A percentile compares a stretch with the other conserved stretches of the same genome.
Evolutionary conservation across 495 filamentous ascomycete genomes (phyloP).

Genomic region (Rhypophila decipiens): DNA sequence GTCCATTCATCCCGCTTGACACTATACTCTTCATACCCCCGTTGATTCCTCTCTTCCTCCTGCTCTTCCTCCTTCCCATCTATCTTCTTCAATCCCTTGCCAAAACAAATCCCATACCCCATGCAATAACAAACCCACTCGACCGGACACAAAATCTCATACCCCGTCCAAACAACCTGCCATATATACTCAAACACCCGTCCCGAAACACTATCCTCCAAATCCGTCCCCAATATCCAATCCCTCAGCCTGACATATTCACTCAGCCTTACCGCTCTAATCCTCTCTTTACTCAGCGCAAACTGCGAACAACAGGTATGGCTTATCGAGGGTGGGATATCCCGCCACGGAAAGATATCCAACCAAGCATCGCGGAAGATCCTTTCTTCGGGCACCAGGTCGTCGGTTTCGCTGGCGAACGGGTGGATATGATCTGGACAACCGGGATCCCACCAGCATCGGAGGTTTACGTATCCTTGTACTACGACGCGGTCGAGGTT

Average conservation of each 20-base stretch:
- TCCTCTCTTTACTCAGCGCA: slow-evolving; percentile 47
- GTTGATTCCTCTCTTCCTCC: no score
- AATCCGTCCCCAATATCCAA: slow-evolving; percentile 53
- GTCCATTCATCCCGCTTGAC: slow-evolving; percentile 33
- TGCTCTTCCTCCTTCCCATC: no score
- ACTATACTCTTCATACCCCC: slow-evolving; percentile 45
- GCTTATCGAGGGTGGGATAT: slow-evolving; percentile 36
- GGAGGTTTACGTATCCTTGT: slow-evolving; percentile 49
- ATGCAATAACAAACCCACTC: slow-evolving; percentile 72
- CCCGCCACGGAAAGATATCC: slow-evolving; percentile 45
- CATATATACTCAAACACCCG: slow-evolving; percentile 61
- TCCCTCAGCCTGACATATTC: slow-evolving; percentile 49
- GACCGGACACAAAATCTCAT: slow-evolving; percentile 53
- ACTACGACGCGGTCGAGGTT: slow-evolving; percentile 18
- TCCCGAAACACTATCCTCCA: slow-evolving; percentile 51
- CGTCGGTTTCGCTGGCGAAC: slow-evolving; percentile 7
- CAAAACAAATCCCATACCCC: slow-evolving; percentile 74
- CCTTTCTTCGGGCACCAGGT: slow-evolving; percentile 3
- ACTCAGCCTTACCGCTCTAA: slow-evolving; percentile 38
- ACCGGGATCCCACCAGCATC: slow-evolving; percentile 51
- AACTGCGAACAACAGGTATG: slow-evolving; percentile 66
- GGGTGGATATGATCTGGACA: slow-evolving; percentile 49
- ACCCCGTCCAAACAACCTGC: slow-evolving; percentile 54
- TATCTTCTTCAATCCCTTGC: slow-evolving; percentile 33
- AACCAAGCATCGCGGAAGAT: slow-evolving; percentile 46